Conservation (phyloP, 2,329 filamentous ascomycete genomes). For the Blastomyces percursus region DNA sequence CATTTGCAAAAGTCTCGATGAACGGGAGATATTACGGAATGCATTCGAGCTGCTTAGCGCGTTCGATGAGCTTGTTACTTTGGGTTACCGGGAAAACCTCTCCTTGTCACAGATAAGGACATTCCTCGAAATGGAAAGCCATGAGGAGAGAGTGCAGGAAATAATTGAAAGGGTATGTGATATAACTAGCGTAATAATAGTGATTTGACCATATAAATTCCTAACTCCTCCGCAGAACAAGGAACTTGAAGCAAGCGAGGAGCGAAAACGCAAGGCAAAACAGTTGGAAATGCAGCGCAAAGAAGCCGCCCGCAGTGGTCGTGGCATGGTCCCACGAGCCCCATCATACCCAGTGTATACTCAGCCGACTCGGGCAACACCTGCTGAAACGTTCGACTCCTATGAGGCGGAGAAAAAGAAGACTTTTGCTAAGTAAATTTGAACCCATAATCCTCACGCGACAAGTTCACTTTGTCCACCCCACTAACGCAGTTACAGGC, state of each 20-base stretch:
- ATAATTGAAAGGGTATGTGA: constrained; percentile 73
- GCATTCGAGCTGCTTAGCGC: constrained; percentile 92
- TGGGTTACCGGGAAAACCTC: constrained; percentile 92
- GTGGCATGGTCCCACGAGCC: constrained; percentile 54
- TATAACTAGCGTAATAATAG: constrained; percentile 14
- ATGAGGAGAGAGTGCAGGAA: constrained; percentile 97
- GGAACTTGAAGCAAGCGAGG: constrained; percentile 93
- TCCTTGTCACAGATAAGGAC: constrained; percentile 97
- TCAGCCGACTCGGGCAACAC: constrained; percentile 60
- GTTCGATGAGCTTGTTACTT: constrained; percentile 91
- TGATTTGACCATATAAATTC: constrained; percentile 19
- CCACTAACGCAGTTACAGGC: constrained; percentile 26
- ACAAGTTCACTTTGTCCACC: not conserved
- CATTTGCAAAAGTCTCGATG: constrained; percentile 91
- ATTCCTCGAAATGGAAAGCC: constrained; percentile 97
- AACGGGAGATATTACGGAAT: constrained; percentile 88
- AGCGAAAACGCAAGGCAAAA: constrained; percentile 97
- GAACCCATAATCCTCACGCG: not conserved
- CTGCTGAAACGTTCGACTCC: constrained; percentile 75
- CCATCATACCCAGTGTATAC: constrained; percentile 85
- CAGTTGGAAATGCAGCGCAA: constrained; percentile 98
- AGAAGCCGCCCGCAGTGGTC: constrained; percentile 70
- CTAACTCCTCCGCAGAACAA: constrained; percentile 60
- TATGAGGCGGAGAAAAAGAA: constrained; percentile 99
- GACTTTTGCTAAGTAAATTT: constrained; percentile 60